phyloP scores from a whole-genome alignment of 257 asterid genomes.

The Fraxinus excelsior region DNA sequence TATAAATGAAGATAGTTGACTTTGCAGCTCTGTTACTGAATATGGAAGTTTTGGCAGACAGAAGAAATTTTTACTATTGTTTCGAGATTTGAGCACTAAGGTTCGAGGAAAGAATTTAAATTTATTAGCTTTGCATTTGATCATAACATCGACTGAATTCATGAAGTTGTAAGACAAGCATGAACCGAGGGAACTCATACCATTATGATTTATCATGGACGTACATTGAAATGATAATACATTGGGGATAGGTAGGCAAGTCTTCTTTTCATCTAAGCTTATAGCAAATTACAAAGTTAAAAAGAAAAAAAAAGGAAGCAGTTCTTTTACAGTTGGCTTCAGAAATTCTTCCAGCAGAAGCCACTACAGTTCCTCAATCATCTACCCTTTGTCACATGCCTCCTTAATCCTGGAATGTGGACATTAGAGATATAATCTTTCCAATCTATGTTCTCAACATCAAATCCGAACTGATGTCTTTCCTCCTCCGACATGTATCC shows the following conservation, averaged over 20 bases:
- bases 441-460: constrained; percentile 90
- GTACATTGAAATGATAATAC: constrained; percentile 19
- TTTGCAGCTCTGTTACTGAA: background rate
- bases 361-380: constrained; percentile 43
- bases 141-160: background rate
- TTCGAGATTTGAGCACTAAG: background rate
- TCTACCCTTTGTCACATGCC: constrained; percentile 95
- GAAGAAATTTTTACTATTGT: background rate
- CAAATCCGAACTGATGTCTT: constrained; percentile 67
- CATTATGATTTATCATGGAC: constrained; percentile 20
- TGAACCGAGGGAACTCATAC: constrained; percentile 14
- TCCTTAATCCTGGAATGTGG: constrained; percentile 92
- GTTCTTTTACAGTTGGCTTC: constrained; percentile 42
- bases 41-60: background rate
- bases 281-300: constrained; percentile 27
- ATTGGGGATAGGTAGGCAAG: constrained; percentile 23
- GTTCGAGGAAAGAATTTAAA: background rate
- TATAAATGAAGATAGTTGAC: background rate
- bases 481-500: constrained; percentile 77
- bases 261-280: constrained; percentile 27
- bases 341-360: constrained; percentile 24
- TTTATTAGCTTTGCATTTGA: background rate
- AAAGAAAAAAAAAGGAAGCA: constrained; percentile 13
- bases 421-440: constrained; percentile 75
- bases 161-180: background rate